A percentile compares a stretch with the other conserved stretches of the same genome.
Conservation (phyloP, 257 asterid genomes). For the Primulina eburnea region DNA sequence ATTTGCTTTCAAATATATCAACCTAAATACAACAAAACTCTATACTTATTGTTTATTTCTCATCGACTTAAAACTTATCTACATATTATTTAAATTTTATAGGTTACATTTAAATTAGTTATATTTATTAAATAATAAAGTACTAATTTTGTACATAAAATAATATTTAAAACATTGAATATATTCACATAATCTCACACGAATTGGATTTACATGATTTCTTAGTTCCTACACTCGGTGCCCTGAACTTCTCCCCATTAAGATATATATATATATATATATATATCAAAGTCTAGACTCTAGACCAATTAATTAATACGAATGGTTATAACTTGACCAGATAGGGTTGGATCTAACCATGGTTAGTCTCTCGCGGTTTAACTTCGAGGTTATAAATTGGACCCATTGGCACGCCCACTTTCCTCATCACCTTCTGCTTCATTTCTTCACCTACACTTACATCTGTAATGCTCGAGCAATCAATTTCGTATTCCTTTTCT, state of each 20-base stretch:
- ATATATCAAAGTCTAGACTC: too few species aligned
- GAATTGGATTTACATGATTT: too few species aligned
- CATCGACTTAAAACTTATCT: neutral
- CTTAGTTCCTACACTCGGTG: too few species aligned
- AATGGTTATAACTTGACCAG: slow-evolving; percentile 9
- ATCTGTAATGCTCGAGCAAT: slow-evolving; percentile 20
- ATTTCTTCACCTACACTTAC: slow-evolving; percentile 6
- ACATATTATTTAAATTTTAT: neutral
- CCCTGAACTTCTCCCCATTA: too few species aligned
- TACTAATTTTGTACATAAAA: too few species aligned
- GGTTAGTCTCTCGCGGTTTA: slow-evolving; percentile 21
- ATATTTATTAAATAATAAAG: too few species aligned
- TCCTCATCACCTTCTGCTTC: slow-evolving; percentile 26
- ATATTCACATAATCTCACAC: too few species aligned
- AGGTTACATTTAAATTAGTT: neutral
- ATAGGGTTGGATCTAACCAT: slow-evolving; percentile 29
- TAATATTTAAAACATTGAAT: too few species aligned
- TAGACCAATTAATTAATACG: neutral
- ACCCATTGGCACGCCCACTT: slow-evolving; percentile 8
- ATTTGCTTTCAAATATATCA: too few species aligned
- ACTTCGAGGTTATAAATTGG: slow-evolving; percentile 38
- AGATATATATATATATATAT: too few species aligned
- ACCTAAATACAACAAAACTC: too few species aligned
- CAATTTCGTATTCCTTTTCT: neutral
- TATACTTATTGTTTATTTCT: too few species aligned